Base-by-base conservation (phyloP, 441 rosid genomes). In the Erysimum cheiri region DNA sequence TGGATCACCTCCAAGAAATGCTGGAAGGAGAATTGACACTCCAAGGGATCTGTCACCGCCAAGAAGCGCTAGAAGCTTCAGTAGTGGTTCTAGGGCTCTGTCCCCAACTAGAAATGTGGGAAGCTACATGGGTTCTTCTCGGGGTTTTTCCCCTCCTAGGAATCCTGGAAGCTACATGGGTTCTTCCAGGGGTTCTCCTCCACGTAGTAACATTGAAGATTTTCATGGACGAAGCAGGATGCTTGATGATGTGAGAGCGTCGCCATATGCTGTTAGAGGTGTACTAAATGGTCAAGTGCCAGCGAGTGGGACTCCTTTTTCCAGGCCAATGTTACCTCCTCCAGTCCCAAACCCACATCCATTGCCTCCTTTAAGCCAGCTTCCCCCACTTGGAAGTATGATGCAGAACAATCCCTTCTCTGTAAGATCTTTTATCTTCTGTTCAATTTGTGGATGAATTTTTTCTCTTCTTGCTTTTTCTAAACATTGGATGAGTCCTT, bases 211-310 rank as follows among this genome's bases (percentile, higher is more conserved):
- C 62, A 67, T 73, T 36, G 87, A 83, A 39, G 87, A 82, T 44
- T 60, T 81, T n/a, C 86, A 71, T 52, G 80, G 86, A 74, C 85
- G 87, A 79, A 79, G 65, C 63, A 85, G 89, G 82, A 72, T 87
- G 50, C 77, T 61, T 70, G 90, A 87, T 68, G 90, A 83, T 70
- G 75, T 79, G 72, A 84, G 92, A 80, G 35, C 81, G 19, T 71
- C 84, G 59, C 60, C 96, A 4, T 90, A 83, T 72, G 58, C 82
- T 75, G 76, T 77, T 46, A 90, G 87, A 72, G 88, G 91, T 80
- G 83, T 73, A 55, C 69, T 74, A 60, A 85, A 83, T 71, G 75
- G 81, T 57, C 77, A 87, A 40, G 82, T 87, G 72, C 82, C 92
- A 49, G 72, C 84, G 69, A 75, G 77, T 78, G 66, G 81, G 47